Evolutionary conservation across 345 rosid genomes (phyloP).

Genomic region (Brassica cretica): DNA sequence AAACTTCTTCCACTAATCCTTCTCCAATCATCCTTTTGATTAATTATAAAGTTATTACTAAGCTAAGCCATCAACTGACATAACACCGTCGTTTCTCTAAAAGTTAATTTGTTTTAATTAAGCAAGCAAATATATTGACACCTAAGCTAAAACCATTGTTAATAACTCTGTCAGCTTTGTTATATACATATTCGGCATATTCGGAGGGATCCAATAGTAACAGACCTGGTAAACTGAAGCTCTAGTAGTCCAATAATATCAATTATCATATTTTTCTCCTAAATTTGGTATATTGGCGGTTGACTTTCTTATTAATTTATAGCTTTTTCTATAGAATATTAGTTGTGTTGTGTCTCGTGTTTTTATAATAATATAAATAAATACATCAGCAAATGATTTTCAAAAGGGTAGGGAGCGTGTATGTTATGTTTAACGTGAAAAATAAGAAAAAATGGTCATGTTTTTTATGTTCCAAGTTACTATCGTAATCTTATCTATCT

Average conservation of each 20-base stretch:
- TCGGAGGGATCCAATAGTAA: not conserved
- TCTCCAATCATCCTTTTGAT: not conserved
- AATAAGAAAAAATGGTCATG: not conserved
- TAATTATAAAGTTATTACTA: not conserved
- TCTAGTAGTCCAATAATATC: not conserved
- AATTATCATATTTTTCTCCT: not conserved
- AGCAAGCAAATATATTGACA: not conserved
- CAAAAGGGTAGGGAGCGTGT: not conserved
- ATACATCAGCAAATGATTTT: not conserved
- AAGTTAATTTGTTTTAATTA: not conserved
- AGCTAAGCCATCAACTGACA: not conserved
- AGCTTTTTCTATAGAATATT: not conserved
- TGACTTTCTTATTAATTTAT: not conserved
- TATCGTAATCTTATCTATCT: not conserved
- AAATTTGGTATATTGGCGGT: not conserved
- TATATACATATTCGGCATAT: not conserved
- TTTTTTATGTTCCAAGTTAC: not conserved
- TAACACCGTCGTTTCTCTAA: not conserved
- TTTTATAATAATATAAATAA: not conserved
- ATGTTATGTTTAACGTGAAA: not conserved
- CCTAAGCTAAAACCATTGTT: not conserved
- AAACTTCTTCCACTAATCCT: not conserved
- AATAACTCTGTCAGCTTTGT: not conserved
- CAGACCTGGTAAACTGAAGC: not conserved
- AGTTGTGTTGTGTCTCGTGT: not conserved